phyloP scores from a whole-genome alignment of 106 monocot species.

The Allium fistulosum region DNA sequence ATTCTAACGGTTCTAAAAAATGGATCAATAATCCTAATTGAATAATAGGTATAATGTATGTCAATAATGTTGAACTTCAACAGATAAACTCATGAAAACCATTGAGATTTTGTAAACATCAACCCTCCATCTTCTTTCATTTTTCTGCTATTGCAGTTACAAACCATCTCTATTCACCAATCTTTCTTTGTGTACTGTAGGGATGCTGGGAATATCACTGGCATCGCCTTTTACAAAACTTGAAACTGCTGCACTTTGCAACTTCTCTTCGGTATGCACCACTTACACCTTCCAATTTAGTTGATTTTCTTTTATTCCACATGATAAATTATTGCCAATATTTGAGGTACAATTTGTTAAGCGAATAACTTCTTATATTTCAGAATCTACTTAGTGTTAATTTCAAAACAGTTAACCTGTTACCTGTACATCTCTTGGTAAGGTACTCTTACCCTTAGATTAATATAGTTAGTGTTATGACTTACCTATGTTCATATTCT shows the following conservation, averaged over 20 bases:
- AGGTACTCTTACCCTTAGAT: not conserved
- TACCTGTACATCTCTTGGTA: not conserved
- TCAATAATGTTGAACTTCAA: too few species aligned
- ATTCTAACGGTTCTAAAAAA: too few species aligned
- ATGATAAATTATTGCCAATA: not conserved
- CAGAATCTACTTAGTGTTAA: not conserved
- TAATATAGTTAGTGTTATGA: too few species aligned
- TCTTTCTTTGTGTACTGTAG: not conserved
- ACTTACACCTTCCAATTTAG: not conserved
- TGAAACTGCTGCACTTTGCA: constrained; percentile 4
- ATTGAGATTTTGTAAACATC: too few species aligned
- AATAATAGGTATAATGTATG: too few species aligned
- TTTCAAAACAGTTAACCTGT: not conserved
- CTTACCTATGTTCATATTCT: too few species aligned
- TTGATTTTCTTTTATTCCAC: not conserved
- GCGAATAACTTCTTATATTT: not conserved
- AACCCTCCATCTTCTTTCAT: too few species aligned
- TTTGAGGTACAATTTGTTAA: not conserved
- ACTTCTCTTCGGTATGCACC: constrained; percentile 1
- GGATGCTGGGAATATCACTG: constrained; percentile 7
- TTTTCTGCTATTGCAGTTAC: too few species aligned
- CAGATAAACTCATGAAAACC: too few species aligned
- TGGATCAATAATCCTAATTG: too few species aligned
- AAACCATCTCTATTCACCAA: too few species aligned
- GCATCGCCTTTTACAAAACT: not conserved